A percentile compares a stretch with the other conserved stretches of the same genome.
These are phyloP conservation scores for Brassica nigra DNA, from an alignment of 345 rosid species.

Conservation along the genomic window DNA sequence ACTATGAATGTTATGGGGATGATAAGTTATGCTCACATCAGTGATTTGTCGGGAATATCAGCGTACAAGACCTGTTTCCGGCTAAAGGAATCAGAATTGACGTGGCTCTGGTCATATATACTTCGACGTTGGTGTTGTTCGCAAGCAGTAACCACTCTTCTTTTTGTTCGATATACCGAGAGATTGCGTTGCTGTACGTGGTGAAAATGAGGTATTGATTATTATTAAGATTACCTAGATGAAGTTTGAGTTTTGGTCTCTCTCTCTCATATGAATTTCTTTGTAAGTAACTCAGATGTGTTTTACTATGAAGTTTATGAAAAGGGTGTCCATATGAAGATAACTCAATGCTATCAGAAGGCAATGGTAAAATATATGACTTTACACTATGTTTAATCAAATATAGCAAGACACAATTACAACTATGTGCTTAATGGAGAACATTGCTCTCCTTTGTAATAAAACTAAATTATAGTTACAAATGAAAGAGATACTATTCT, in stretches of 20 bases:
- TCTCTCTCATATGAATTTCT: not conserved
- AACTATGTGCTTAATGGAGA: not conserved
- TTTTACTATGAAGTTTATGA: not conserved
- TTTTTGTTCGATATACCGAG: slow-evolving; percentile 82
- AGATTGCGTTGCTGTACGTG: slow-evolving; percentile 57
- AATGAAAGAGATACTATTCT: too few species aligned
- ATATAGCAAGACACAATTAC: not conserved
- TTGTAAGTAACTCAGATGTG: not conserved
- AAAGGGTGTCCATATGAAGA: not conserved
- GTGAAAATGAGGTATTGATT: slow-evolving; percentile 22
- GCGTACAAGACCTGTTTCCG: slow-evolving; percentile 73
- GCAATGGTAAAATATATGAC: not conserved
- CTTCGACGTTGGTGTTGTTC: slow-evolving; percentile 85
- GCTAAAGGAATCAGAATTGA: slow-evolving; percentile 80
- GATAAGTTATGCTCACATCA: slow-evolving; percentile 61
- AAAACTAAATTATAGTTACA: too few species aligned
- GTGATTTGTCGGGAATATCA: slow-evolving; percentile 61
- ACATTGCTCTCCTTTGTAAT: too few species aligned
- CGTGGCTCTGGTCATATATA: slow-evolving; percentile 77
- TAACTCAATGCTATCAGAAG: not conserved
- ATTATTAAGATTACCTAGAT: not conserved
- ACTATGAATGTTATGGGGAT: slow-evolving; percentile 66
- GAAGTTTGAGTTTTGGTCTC: not conserved
- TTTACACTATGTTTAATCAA: not conserved
- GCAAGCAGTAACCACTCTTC: slow-evolving; percentile 68